A percentile compares a stretch with the other conserved stretches of the same genome.
Conservation (phyloP, 1,139 yeast species). For the Kluyveromyces sp. region DNA sequence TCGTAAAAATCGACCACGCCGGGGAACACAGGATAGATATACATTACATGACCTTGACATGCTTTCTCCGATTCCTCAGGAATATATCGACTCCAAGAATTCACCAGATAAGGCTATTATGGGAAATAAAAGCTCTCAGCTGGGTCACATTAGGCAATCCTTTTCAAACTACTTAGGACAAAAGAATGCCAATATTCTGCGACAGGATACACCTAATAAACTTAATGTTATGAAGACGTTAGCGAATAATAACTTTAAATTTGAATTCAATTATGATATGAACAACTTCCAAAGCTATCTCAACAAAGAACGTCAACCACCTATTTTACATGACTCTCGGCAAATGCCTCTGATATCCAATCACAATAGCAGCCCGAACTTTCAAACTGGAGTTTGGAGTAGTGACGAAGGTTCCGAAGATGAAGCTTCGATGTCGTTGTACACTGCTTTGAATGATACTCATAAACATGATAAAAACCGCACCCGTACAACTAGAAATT, state of each 20-base stretch:
- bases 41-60: slow-evolving; percentile 23
- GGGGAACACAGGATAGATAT: slow-evolving; percentile 19
- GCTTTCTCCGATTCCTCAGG: slow-evolving; percentile 14
- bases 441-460: slow-evolving; percentile 32
- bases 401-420: slow-evolving; percentile 28
- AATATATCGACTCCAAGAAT: slow-evolving; percentile 2
- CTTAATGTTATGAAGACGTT: slow-evolving; percentile 19
- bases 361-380: slow-evolving; percentile 6
- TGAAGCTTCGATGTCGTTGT: slow-evolving; percentile 38
- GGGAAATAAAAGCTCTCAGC: slow-evolving; percentile 4
- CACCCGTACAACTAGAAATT: slow-evolving; percentile 30
- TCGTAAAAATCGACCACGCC: slow-evolving; percentile 7
- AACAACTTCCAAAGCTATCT: slow-evolving; percentile 9
- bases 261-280: slow-evolving; percentile 25
- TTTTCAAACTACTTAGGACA: slow-evolving; percentile 8
- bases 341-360: slow-evolving; percentile 3
- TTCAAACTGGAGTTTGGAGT: neutral
- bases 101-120: slow-evolving; percentile 1
- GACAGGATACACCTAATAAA: slow-evolving; percentile 3
- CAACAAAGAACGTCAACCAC: slow-evolving; percentile 1
- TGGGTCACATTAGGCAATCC: slow-evolving; percentile 8
- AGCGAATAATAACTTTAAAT: slow-evolving; percentile 25
- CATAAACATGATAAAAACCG: slow-evolving; percentile 25
- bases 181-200: slow-evolving; percentile 2
- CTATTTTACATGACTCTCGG: neutral